Evolutionary conservation across 306 rosid genomes (phyloP).

Genomic region (Ziziphus jujuba): DNA sequence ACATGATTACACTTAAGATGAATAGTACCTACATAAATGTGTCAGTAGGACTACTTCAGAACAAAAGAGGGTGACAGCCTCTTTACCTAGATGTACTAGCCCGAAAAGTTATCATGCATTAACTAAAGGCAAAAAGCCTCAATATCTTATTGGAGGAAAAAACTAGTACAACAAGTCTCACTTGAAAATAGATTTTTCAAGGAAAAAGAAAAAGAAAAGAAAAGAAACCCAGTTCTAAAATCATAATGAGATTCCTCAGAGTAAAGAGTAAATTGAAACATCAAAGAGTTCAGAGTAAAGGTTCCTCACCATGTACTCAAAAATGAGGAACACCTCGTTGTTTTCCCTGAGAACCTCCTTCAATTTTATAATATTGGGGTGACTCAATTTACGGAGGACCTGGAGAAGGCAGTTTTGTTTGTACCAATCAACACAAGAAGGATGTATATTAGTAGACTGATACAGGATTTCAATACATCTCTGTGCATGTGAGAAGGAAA

Average conservation of each 20-base stretch:
- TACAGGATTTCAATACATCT: background rate
- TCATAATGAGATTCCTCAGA: background rate
- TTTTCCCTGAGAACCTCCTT: slow-evolving; percentile 76
- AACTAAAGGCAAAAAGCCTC: no score
- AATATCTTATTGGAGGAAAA: no score
- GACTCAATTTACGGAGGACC: slow-evolving; percentile 73
- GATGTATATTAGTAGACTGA: no score
- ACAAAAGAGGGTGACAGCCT: no score
- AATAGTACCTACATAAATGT: no score
- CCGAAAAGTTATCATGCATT: no score
- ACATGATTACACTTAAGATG: no score
- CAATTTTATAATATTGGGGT: slow-evolving; percentile 79
- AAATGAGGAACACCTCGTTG: slow-evolving; percentile 72
- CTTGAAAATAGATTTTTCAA: no score
- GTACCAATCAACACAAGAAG: slow-evolving; percentile 23
- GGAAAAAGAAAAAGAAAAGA: no score
- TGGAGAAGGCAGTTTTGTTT: slow-evolving; percentile 35
- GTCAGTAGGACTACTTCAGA: no score
- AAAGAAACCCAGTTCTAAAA: background rate
- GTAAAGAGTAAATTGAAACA: background rate
- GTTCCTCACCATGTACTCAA: slow-evolving; percentile 74
- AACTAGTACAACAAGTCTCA: no score
- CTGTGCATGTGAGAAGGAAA: background rate
- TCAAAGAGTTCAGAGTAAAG: slow-evolving; percentile 3
- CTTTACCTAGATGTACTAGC: no score